Conservation (phyloP, 148 eudicot species). For the Fagopyrum tataricum region DNA sequence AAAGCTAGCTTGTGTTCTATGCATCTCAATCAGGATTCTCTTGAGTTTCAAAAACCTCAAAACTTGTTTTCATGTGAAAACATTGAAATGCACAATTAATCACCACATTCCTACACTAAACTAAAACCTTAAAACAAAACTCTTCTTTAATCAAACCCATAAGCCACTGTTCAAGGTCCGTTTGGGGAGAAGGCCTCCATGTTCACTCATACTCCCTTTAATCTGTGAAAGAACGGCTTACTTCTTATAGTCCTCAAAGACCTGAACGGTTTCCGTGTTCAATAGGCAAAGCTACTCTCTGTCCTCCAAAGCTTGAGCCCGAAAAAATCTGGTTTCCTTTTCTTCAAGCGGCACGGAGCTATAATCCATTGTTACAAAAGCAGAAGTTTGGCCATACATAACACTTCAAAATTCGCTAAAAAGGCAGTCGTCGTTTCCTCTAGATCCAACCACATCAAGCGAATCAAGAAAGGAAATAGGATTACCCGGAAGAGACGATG, state of each 20-base stretch:
- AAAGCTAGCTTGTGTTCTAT: slow-evolving; percentile 8
- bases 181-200: slow-evolving; percentile 48
- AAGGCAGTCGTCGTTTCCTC: too few relatives aligned
- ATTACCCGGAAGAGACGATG: too few relatives aligned
- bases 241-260: slow-evolving; percentile 66
- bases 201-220: slow-evolving; percentile 90
- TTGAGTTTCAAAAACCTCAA: background rate
- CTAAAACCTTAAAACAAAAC: background rate
- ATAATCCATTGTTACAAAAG: slow-evolving; percentile 88
- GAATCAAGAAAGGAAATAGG: too few relatives aligned
- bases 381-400: slow-evolving; percentile 53
- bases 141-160: slow-evolving; percentile 27
- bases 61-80: slow-evolving; percentile 4
- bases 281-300: slow-evolving; percentile 42
- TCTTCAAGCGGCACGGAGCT: slow-evolving; percentile 84
- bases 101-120: slow-evolving; percentile 7
- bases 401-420: too few relatives aligned
- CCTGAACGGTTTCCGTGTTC: slow-evolving; percentile 82
- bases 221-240: slow-evolving; percentile 50
- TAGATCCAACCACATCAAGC: too few relatives aligned
- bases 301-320: slow-evolving; percentile 57
- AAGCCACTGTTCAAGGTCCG: slow-evolving; percentile 39
- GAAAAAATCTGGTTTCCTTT: slow-evolving; percentile 61
- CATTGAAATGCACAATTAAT: slow-evolving; percentile 10
- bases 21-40: slow-evolving; percentile 7